Conservation (phyloP, 2,329 filamentous ascomycete species). For the Pseudocercospora cruenta region DNA sequence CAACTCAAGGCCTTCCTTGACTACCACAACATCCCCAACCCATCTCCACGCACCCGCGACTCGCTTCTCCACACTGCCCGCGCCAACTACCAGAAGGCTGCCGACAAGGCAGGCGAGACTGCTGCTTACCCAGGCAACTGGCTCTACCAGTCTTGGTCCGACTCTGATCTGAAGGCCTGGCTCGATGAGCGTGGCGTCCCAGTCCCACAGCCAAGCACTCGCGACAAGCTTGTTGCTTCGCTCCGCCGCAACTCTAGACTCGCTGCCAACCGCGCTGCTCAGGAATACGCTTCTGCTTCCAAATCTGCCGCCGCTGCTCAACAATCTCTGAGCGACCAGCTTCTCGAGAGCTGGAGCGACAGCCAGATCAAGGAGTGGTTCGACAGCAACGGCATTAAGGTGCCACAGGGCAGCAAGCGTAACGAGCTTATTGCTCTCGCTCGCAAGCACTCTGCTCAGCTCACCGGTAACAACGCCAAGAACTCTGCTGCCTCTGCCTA, state of each 20-base stretch:
- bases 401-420: slow-evolving; percentile 87
- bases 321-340: slow-evolving; percentile 74
- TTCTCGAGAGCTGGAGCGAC: slow-evolving; percentile 90
- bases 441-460: slow-evolving; percentile 78
- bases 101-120: slow-evolving; percentile 76
- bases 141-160: slow-evolving; percentile 88
- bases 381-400: slow-evolving; percentile 85
- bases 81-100: slow-evolving; percentile 76
- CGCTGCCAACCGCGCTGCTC: slow-evolving; percentile 50
- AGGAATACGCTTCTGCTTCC: slow-evolving; percentile 67
- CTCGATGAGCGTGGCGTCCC: slow-evolving; percentile 86
- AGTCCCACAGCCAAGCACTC: slow-evolving; percentile 78
- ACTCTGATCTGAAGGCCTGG: slow-evolving; percentile 92
- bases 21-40: slow-evolving; percentile 81
- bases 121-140: slow-evolving; percentile 89
- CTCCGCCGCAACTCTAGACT: slow-evolving; percentile 85
- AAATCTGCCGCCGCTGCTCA: slow-evolving; percentile 62
- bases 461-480: slow-evolving; percentile 61
- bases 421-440: slow-evolving; percentile 90
- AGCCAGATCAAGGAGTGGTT: slow-evolving; percentile 87
- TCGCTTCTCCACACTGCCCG: slow-evolving; percentile 76
- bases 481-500: slow-evolving; percentile 42
- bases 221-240: slow-evolving; percentile 84
- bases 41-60: slow-evolving; percentile 85
- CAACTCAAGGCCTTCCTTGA: slow-evolving; percentile 93